A percentile compares a stretch with the other conserved stretches of the same genome.
Conservation (phyloP, 2,329 filamentous ascomycete species). For the Pyricularia sp. region DNA sequence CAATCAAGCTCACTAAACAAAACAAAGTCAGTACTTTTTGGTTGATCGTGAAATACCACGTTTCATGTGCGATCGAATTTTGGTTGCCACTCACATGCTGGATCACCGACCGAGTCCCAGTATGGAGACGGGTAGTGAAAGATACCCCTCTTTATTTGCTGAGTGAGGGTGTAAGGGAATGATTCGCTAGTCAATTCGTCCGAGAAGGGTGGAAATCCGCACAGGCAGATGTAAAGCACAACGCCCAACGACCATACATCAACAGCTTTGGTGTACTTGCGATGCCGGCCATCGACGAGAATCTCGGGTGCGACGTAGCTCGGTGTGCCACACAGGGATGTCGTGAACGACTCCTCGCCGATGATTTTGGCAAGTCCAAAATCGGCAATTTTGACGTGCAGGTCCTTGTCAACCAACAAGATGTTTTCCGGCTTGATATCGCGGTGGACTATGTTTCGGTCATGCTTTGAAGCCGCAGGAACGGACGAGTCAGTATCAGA, state of each 20-base stretch:
- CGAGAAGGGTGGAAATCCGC: conserved; percentile 92
- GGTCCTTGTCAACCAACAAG: conserved; percentile 67
- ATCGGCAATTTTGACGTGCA: conserved; percentile 85
- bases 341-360: conserved; percentile 95
- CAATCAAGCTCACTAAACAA: conserved; percentile 66
- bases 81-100: conserved; percentile 43
- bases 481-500: conserved; percentile 14
- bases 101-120: conserved; percentile 80
- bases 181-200: conserved; percentile 75
- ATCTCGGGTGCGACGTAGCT: conserved; percentile 97
- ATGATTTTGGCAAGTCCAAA: conserved; percentile 98
- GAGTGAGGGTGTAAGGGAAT: conserved; percentile 73
- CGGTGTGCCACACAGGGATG: conserved; percentile 90
- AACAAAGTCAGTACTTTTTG: conserved; percentile 2
- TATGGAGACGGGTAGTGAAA: conserved; percentile 96
- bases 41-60: not conserved
- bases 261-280: conserved; percentile 88
- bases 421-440: conserved; percentile 99
- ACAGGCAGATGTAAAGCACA: conserved; percentile 92
- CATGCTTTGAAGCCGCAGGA: conserved; percentile 48
- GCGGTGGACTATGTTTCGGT: conserved; percentile 91
- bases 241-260: conserved; percentile 98
- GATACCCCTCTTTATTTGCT: conserved; percentile 77
- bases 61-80: not conserved
- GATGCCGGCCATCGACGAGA: conserved; percentile 63